Base-by-base conservation (phyloP, 345 rosid species). In the Turritis glabra region DNA sequence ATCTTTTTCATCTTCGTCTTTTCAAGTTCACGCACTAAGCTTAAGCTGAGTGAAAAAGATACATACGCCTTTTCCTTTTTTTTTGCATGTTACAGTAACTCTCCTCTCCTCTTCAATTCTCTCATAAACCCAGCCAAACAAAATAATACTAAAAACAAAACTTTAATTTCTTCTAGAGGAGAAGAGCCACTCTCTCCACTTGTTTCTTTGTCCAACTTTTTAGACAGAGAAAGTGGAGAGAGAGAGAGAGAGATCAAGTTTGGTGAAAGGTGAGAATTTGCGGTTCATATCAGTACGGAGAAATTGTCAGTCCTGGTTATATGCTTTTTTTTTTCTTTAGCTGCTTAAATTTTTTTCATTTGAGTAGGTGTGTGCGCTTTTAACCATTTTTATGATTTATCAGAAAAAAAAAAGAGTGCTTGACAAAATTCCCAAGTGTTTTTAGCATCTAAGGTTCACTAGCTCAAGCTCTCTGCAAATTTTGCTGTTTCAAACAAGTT, bases 21-120 rank as follows among this genome's bases (percentile, higher is more conserved):
- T 64, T 17, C 68, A 75, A 70, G 62, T 68, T 68, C 69, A 59
- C 74, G 69, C 79, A 75, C 74, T 75, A 3, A 60, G 57, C 79
- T 67, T 75, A 3, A 60, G 57, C 79, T 67, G 4, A 35, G 33
- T 50, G 69, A 41, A 22, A 76, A 76, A 60, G 63, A 67, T 50
- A 37, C 57, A 67, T 50, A 37, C 57, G 47, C 54, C 68, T 67
- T 40, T 57, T 22, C 21, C 29, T 3, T 0, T 8, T 17, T 17
- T 29, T 48, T 75, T 65, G 73, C 72, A 74, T 65, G 78, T 65
- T 66, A 55, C 59, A 33, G 51, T 55, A 65, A 74, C 17, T 54
- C 32, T 48, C 29, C 29, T 43, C 47, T 40, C 19, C 8, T 43
- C 48, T 58, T 57, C 67, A 66, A 35, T 61, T 62, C 62, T 72